Conservation (phyloP, 768 basidiomycete genomes). For the Tubosaeta sp. region DNA sequence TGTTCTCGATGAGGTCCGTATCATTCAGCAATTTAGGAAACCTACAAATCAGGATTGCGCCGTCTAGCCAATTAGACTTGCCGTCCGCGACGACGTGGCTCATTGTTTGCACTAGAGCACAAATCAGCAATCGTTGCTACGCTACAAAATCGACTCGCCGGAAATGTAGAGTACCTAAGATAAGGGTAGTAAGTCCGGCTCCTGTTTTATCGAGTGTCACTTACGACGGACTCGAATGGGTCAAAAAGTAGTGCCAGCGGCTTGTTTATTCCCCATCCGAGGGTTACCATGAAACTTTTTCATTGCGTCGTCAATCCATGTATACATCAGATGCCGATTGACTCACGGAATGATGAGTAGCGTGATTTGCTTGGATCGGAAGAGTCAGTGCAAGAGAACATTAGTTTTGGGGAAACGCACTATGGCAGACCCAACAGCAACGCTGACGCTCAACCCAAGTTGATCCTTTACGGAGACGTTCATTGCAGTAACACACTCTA, state of each 20-base stretch:
- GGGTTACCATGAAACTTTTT: constrained; percentile 60
- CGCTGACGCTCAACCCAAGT: constrained; percentile 76
- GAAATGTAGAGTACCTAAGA: constrained; percentile 35
- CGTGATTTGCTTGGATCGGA: constrained; percentile 61
- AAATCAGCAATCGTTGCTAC: constrained; percentile 19
- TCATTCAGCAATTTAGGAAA: background rate
- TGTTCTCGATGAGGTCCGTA: constrained; percentile 20
- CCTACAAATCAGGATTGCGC: constrained; percentile 65
- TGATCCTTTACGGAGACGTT: constrained; percentile 86
- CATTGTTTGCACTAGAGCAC: constrained; percentile 67
- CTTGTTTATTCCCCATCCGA: constrained; percentile 82
- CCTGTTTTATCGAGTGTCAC: constrained; percentile 9
- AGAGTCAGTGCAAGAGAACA: background rate
- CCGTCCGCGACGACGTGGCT: constrained; percentile 80
- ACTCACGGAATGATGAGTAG: constrained; percentile 81
- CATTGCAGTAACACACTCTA: constrained; percentile 85
- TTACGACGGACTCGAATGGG: constrained; percentile 77
- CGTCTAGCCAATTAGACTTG: constrained; percentile 83
- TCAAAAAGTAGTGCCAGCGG: constrained; percentile 82
- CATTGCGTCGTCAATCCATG: constrained; percentile 1
- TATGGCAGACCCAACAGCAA: constrained; percentile 77
- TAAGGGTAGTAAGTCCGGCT: constrained; percentile 7
- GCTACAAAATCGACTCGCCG: constrained; percentile 33
- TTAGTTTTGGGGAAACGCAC: constrained; percentile 36
- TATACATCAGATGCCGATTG: background rate